Conservation (phyloP, 257 asterid genomes). For the Penstemon davidsonii region DNA sequence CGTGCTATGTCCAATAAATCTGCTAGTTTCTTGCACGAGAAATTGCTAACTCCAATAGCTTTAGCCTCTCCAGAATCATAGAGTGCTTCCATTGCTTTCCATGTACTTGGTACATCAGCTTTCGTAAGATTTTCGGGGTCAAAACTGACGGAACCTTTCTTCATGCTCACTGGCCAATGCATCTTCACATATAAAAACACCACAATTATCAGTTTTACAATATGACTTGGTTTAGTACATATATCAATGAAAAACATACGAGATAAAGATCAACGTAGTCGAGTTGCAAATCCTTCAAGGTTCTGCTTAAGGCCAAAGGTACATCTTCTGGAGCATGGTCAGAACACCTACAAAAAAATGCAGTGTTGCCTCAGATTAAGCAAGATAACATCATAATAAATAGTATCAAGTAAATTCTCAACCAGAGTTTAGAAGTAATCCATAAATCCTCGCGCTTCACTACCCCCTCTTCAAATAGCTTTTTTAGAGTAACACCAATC, state of each 20-base stretch:
- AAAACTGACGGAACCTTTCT: constrained; percentile 48
- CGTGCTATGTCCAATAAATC: constrained; percentile 58
- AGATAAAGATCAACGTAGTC: constrained; percentile 46
- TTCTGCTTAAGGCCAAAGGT: constrained; percentile 38
- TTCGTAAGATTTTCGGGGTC: constrained; percentile 50
- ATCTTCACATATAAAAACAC: constrained; percentile 40
- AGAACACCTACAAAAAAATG: constrained; percentile 26
- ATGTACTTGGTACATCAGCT: constrained; percentile 64
- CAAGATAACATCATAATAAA: no score
- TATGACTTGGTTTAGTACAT: no score
- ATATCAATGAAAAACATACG: constrained; percentile 8
- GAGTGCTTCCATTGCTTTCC: constrained; percentile 85
- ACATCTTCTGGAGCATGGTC: constrained; percentile 45
- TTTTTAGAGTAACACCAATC: constrained; percentile 73
- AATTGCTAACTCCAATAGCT: constrained; percentile 79
- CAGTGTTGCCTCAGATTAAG: not conserved
- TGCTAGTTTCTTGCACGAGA: constrained; percentile 64
- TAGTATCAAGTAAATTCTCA: no score
- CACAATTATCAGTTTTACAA: no score
- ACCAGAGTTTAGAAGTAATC: constrained; percentile 93
- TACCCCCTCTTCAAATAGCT: constrained; percentile 66
- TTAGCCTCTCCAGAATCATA: constrained; percentile 69
- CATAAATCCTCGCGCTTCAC: constrained; percentile 82
- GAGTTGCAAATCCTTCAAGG: constrained; percentile 37
- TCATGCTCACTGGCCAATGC: constrained; percentile 73